phyloP scores from a whole-genome alignment of 225 moss, liverwort and hornwort genomes.

The Physcomitrellopsis africana region DNA sequence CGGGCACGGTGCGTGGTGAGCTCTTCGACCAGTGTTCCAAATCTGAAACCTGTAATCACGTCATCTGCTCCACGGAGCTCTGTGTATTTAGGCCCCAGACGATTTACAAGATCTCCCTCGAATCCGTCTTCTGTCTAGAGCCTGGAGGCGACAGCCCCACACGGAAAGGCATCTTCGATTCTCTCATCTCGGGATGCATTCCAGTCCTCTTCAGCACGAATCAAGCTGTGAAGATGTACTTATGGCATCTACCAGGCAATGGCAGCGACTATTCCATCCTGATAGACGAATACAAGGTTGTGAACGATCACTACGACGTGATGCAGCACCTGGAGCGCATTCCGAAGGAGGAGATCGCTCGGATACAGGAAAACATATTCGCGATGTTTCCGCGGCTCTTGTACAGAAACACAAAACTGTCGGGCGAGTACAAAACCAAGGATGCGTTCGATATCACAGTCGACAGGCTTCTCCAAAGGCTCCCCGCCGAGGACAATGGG shows the following conservation, averaged over 20 bases:
- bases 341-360: slow-evolving; percentile 28
- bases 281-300: slow-evolving; percentile 46
- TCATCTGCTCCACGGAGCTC: slow-evolving; percentile 45
- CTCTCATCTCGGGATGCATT: slow-evolving; percentile 75
- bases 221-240: slow-evolving; percentile 65
- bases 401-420: slow-evolving; percentile 53
- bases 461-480: slow-evolving; percentile 44
- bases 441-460: slow-evolving; percentile 80
- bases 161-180: slow-evolving; percentile 82
- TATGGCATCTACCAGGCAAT: slow-evolving; percentile 68
- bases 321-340: slow-evolving; percentile 54
- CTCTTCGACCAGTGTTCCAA: slow-evolving; percentile 68
- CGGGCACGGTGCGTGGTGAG: slow-evolving; percentile 49
- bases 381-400: slow-evolving; percentile 65
- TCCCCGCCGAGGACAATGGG: slow-evolving; percentile 5
- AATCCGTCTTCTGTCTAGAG: slow-evolving; percentile 81
- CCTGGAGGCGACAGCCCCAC: slow-evolving; percentile 90
- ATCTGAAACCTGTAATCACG: slow-evolving; percentile 42
- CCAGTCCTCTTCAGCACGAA: slow-evolving; percentile 73
- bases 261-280: slow-evolving; percentile 63
- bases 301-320: slow-evolving; percentile 38
- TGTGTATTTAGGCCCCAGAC: slow-evolving; percentile 64
- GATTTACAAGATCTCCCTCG: slow-evolving; percentile 48
- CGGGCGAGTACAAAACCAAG: slow-evolving; percentile 32
- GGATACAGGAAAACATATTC: slow-evolving; percentile 57